Base-by-base conservation (phyloP, 2,329 filamentous ascomycete species). In the Trichoderma atroviride region DNA sequence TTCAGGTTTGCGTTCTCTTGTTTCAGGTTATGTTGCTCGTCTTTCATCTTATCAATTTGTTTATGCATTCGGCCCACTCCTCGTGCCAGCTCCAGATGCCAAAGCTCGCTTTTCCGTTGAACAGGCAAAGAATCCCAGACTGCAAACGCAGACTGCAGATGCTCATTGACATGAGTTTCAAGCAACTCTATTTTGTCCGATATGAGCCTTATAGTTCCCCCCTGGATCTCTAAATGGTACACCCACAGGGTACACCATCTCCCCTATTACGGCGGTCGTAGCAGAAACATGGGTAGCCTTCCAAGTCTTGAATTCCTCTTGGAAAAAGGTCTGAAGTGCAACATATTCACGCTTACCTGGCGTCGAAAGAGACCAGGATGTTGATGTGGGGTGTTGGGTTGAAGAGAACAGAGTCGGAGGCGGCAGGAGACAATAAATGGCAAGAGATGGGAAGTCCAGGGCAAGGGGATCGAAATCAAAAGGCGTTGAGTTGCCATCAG, bases 401-500 rank as follows among this genome's bases (percentile, higher is more conserved):
- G 90, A 88, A 11, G 92, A 91, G 81, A 94, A 95, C 7, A 97
- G 84, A 0, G 93, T 96, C 4, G 92, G 90, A 3, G 94, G 93
- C 11, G 92, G 86, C 43, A 91, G 88, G 1, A 98, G 88, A 73
- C 95, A 91, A 72, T 91, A 92, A 13, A 97, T 87, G 43, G 91
- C 93, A 52, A 98, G 86, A 7, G 92, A 90, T 7, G 94, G 93
- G 75, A 97, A 97, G 70, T 93, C 93, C 77, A 97, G 88, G 5
- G 91, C 86, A 71, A 94, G 88, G 40, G 95, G 91, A 73, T 97
- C 92, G 80, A 97, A 96, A 73, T 95, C 92, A 74, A 91, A 90
- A 3, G 88, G 88, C 73, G 83, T 82, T 10, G 86, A 86, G 63
- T 82, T 81, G 72, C 84, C 82, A 70, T 88, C 84, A 60, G 88